These are phyloP conservation scores for Chloris gayana DNA, from an alignment of 176 grass and related monocot genomes.

Conservation along the genomic window DNA sequence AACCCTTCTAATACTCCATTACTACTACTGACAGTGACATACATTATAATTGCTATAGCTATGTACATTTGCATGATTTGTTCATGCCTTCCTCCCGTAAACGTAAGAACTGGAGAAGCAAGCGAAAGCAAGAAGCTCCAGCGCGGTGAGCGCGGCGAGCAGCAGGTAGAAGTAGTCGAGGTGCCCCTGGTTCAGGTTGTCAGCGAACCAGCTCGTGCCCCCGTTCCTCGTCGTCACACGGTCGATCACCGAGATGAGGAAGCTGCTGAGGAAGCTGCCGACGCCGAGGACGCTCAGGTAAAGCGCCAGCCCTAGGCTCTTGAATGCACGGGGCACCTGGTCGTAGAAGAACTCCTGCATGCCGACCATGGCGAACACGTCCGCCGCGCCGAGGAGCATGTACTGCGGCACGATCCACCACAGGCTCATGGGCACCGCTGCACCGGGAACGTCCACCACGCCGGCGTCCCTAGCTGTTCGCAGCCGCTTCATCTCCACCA, in stretches of 20 bases:
- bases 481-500: conserved; percentile 62
- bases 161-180: conserved; percentile 75
- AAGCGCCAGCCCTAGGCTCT: conserved; percentile 58
- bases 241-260: conserved; percentile 52
- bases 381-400: conserved; percentile 42
- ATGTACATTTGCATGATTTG: not conserved
- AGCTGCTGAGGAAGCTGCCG: conserved; percentile 60
- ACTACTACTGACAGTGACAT: too few species aligned
- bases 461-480: conserved; percentile 28
- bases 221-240: conserved; percentile 25
- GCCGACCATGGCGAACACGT: conserved; percentile 52
- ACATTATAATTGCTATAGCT: too few species aligned
- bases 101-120: conserved; percentile 42
- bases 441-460: conserved; percentile 4
- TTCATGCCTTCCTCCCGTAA: conserved; percentile 42
- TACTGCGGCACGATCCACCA: conserved; percentile 77
- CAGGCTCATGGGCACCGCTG: conserved; percentile 53
- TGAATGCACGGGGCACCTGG: conserved; percentile 51
- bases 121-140: conserved; percentile 43
- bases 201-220: conserved; percentile 55
- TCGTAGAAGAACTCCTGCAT: conserved; percentile 81
- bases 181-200: conserved; percentile 54
- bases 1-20: not conserved
- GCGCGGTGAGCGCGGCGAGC: conserved; percentile 25
- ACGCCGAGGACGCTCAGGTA: conserved; percentile 62